A percentile compares a stretch with the other conserved stretches of the same genome.
Evolutionary conservation across 768 basidiomycete species (phyloP).

Genomic region (Auricularia cornea): DNA sequence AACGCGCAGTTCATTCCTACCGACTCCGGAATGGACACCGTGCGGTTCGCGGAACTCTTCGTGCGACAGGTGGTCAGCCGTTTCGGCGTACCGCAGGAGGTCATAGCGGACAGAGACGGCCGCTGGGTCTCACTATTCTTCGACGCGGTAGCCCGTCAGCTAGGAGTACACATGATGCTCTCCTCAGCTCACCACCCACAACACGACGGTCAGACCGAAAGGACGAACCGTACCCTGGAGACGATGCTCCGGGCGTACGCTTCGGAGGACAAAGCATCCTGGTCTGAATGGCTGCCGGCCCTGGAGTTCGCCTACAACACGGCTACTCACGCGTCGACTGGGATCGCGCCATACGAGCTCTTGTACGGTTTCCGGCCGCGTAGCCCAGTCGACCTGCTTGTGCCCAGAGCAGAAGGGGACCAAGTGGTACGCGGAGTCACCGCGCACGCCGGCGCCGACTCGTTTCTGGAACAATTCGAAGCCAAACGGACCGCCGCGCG

Average conservation of each 20-base stretch:
- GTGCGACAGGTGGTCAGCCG: conserved; percentile 7
- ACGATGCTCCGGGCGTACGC: conserved; percentile 16
- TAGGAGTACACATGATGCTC: not conserved
- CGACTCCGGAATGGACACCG: conserved; percentile 1
- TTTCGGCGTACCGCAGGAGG: conserved; percentile 11
- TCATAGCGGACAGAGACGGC: conserved; percentile 11
- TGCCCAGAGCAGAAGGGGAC: too few relatives aligned
- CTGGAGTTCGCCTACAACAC: conserved; percentile 21
- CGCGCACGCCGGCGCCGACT: too few relatives aligned
- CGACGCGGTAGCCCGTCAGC: not conserved
- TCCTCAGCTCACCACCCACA: conserved; percentile 19
- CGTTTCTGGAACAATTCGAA: too few relatives aligned
- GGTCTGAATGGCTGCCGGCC: conserved; percentile 15
- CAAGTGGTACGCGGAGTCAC: too few relatives aligned
- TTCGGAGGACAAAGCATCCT: conserved; percentile 8
- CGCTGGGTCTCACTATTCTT: conserved; percentile 8
- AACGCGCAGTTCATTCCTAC: conserved; percentile 11
- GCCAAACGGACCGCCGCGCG: not conserved
- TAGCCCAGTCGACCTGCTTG: too few relatives aligned
- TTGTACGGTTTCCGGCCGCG: too few relatives aligned
- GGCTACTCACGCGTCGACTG: conserved; percentile 6
- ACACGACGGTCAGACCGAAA: conserved; percentile 26
- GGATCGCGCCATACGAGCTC: conserved; percentile 8
- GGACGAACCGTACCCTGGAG: conserved; percentile 21
- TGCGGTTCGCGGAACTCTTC: conserved; percentile 4